Conservation (phyloP, 108 stramenopile species). For the Skeletonema tropicum region DNA sequence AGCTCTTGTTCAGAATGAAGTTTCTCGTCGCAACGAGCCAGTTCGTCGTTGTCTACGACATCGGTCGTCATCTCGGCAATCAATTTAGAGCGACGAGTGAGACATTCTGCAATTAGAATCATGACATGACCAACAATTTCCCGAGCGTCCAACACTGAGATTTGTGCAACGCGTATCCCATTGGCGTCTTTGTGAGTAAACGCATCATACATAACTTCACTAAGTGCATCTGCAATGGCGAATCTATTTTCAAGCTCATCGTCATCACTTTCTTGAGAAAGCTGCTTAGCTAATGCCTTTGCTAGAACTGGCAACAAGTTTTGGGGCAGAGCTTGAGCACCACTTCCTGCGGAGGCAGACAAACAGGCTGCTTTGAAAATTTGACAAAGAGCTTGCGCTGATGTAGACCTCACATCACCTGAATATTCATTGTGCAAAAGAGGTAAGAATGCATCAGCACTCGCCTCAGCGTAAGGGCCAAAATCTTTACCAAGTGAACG, state of each 20-base stretch:
- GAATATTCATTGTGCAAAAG: constrained; percentile 72
- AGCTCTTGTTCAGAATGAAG: constrained; percentile 55
- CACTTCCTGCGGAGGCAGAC: constrained; percentile 41
- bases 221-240: constrained; percentile 76
- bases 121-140: constrained; percentile 57
- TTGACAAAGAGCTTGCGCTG: constrained; percentile 75
- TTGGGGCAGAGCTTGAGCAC: constrained; percentile 36
- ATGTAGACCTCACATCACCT: constrained; percentile 73
- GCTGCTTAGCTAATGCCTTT: constrained; percentile 59
- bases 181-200: constrained; percentile 40
- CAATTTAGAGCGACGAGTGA: constrained; percentile 60
- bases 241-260: constrained; percentile 70
- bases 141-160: constrained; percentile 50
- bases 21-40: constrained; percentile 56
- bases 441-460: constrained; percentile 63
- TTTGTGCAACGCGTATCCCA: constrained; percentile 44
- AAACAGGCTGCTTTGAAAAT: constrained; percentile 77
- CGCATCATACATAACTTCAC: constrained; percentile 68
- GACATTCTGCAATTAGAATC: constrained; percentile 59
- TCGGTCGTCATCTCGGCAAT: constrained; percentile 38
- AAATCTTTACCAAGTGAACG: constrained; percentile 65
- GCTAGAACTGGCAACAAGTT: constrained; percentile 48
- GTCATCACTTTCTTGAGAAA: constrained; percentile 57
- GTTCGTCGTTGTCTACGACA: constrained; percentile 64
- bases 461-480: constrained; percentile 59